Evolutionary conservation across 2,329 filamentous ascomycete genomes (phyloP).

Genomic region (Sarocladiaceae sp.): DNA sequence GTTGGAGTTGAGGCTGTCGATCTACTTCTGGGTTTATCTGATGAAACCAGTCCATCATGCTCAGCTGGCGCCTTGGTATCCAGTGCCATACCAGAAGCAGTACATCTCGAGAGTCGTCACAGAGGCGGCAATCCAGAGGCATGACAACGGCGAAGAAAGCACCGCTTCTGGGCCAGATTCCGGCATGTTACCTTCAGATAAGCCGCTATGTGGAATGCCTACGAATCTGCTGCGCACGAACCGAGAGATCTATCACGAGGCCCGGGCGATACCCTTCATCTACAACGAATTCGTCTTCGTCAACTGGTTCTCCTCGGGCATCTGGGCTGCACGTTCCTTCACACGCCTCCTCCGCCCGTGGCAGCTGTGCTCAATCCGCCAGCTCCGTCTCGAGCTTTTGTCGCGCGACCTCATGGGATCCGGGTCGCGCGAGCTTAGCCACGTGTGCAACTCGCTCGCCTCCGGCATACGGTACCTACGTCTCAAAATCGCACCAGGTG

Average conservation of each 20-base stretch:
- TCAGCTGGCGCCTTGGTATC: slow-evolving; percentile 34
- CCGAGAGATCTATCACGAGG: slow-evolving; percentile 36
- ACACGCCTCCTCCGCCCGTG: slow-evolving; percentile 28
- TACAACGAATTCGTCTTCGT: slow-evolving; percentile 40
- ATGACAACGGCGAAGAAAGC: background rate
- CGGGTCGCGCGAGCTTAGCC: slow-evolving; percentile 26
- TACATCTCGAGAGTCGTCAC: slow-evolving; percentile 23
- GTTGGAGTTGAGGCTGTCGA: slow-evolving; percentile 38
- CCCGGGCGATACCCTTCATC: slow-evolving; percentile 31
- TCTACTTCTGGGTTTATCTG: slow-evolving; percentile 37
- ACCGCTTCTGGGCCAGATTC: background rate
- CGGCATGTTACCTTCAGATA: slow-evolving; percentile 16
- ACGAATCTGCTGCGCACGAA: slow-evolving; percentile 30
- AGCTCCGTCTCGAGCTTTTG: slow-evolving; percentile 34
- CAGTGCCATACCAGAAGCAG: slow-evolving; percentile 24
- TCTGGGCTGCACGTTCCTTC: slow-evolving; percentile 34
- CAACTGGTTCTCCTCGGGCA: slow-evolving; percentile 38
- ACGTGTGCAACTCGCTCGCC: slow-evolving; percentile 29
- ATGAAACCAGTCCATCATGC: slow-evolving; percentile 30
- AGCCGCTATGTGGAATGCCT: slow-evolving; percentile 34
- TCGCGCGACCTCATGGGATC: slow-evolving; percentile 27
- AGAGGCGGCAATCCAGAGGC: background rate
- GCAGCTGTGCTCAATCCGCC: slow-evolving; percentile 36
- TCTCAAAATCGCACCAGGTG: slow-evolving; percentile 29
- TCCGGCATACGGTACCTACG: slow-evolving; percentile 31